Percentiles rank a stretch among this genome's conserved stretches.
Evolutionary conservation across 257 asterid species (phyloP).

Genomic region (Schizonepeta tenuifolia): DNA sequence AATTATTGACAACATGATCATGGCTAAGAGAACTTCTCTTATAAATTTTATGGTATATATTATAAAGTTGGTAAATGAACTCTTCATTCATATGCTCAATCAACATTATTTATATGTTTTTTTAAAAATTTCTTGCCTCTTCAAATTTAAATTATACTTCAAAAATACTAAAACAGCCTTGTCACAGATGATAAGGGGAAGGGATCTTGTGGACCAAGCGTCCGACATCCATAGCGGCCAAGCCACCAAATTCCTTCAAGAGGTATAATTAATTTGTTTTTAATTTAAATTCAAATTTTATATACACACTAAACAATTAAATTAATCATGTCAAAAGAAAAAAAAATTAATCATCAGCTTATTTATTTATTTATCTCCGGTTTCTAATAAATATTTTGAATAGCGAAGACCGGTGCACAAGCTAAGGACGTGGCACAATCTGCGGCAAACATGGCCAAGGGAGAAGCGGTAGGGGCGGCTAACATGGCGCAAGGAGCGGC

Average conservation of each 20-base stretch:
- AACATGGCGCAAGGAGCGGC: slow-evolving; percentile 19
- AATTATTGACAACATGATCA: no score
- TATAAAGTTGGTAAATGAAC: no score
- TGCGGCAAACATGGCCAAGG: slow-evolving; percentile 4
- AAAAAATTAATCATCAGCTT: not conserved
- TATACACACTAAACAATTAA: not conserved
- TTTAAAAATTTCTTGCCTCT: no score
- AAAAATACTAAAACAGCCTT: not conserved
- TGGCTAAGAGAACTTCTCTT: no score
- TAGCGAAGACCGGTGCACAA: not conserved
- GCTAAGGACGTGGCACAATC: slow-evolving; percentile 17
- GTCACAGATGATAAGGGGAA: slow-evolving; percentile 1
- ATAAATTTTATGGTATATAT: no score
- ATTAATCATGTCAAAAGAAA: no score
- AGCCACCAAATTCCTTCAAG: slow-evolving; percentile 19
- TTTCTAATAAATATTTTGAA: not conserved
- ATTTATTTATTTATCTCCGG: not conserved
- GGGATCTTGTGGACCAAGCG: not conserved
- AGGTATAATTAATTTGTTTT: not conserved
- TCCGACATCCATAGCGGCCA: slow-evolving; percentile 17
- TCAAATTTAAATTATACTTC: no score
- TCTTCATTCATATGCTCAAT: no score
- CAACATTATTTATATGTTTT: not conserved
- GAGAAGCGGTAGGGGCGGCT: not conserved
- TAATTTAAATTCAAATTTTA: not conserved